These are phyloP conservation scores for Chaetomiaceae sp. DNA, from an alignment of 2,329 filamentous ascomycete genomes.

Conservation along the genomic window DNA sequence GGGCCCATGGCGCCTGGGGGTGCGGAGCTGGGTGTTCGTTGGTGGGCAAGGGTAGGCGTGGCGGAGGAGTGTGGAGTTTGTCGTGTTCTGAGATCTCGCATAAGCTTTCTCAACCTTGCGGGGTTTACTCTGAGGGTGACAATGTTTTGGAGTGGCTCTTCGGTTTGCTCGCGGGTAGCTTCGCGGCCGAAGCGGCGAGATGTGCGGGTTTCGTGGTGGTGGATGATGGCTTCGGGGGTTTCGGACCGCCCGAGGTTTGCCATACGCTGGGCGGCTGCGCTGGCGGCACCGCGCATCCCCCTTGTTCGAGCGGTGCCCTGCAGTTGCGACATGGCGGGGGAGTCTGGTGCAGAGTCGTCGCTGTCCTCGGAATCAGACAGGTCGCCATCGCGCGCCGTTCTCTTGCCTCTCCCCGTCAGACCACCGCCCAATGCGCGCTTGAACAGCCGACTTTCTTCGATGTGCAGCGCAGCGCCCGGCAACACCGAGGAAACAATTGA, in stretches of 20 bases:
- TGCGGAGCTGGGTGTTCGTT: constrained; percentile 42
- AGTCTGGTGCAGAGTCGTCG: constrained; percentile 81
- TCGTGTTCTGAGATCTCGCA: constrained; percentile 38
- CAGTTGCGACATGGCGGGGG: constrained; percentile 71
- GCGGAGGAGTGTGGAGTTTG: constrained; percentile 7
- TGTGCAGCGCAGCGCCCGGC: constrained; percentile 72
- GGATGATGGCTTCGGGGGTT: constrained; percentile 72
- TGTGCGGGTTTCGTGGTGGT: constrained; percentile 69
- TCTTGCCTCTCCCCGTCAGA: constrained; percentile 49
- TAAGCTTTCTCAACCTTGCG: constrained; percentile 65
- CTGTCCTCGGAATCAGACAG: constrained; percentile 86
- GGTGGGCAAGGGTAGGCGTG: constrained; percentile 36
- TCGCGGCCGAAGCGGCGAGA: constrained; percentile 54
- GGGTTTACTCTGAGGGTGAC: constrained; percentile 71
- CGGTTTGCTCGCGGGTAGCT: constrained; percentile 74
- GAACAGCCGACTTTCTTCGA: constrained; percentile 84
- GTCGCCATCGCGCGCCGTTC: constrained; percentile 59
- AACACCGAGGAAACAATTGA: constrained; percentile 89
- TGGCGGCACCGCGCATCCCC: constrained; percentile 79
- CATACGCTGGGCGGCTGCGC: constrained; percentile 82
- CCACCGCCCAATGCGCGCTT: constrained; percentile 65
- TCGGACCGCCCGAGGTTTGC: constrained; percentile 76
- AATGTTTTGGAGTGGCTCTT: constrained; percentile 64
- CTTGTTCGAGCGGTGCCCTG: constrained; percentile 79
- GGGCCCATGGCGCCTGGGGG: constrained; percentile 52